These are phyloP conservation scores for Vaccinium vitisidaea DNA, from an alignment of 148 eudicot species.

Conservation along the genomic window DNA sequence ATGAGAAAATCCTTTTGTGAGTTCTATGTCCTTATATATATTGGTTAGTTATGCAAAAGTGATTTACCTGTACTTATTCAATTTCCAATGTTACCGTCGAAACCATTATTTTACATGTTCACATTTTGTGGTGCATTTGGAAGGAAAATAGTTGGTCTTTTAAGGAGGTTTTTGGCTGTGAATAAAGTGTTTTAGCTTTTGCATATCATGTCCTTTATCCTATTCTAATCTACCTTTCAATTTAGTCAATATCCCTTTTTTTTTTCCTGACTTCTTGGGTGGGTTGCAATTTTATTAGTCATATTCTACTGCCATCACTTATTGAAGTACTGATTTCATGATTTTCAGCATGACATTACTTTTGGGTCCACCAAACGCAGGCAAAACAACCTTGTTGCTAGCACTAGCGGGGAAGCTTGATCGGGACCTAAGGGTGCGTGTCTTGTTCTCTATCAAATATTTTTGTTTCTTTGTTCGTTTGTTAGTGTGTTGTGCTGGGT, in stretches of 20 bases:
- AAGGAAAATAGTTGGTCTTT: neutral
- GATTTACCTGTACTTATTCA: neutral
- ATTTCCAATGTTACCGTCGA: neutral
- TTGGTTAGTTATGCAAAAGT: neutral
- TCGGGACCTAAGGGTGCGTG: conserved; percentile 32
- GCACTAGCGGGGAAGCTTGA: conserved; percentile 44
- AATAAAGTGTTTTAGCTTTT: neutral
- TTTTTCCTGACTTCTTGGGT: neutral
- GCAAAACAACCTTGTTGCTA: conserved; percentile 43
- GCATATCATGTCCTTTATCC: neutral
- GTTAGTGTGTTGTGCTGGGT: neutral
- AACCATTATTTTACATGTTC: no score
- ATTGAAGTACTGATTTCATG: neutral
- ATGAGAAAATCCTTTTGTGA: neutral
- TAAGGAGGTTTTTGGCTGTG: neutral
- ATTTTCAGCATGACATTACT: conserved; percentile 41
- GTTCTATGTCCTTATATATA: neutral
- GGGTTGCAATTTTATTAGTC: neutral
- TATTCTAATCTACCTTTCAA: neutral
- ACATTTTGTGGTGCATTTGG: neutral
- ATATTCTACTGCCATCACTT: neutral
- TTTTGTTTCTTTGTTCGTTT: neutral
- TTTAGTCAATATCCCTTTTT: neutral
- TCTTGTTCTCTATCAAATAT: neutral
- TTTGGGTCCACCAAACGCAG: conserved; percentile 47